Evolutionary conservation across 257 asterid genomes (phyloP), one percentile per base, ranked within the genome.

Genomic region (Solanum rostratum): DNA sequence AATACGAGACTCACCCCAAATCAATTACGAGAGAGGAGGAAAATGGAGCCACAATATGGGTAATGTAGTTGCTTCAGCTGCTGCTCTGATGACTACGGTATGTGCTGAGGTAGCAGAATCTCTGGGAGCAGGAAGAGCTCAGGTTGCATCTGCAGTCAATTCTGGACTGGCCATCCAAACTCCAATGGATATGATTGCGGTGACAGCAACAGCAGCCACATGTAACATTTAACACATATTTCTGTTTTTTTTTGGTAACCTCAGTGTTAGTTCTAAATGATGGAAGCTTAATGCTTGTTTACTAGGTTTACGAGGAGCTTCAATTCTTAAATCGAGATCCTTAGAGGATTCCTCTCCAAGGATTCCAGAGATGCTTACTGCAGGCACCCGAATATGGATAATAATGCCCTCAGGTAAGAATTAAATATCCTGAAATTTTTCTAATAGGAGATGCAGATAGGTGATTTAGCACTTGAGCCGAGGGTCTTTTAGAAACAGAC

Each of bases 31-130:
- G 4, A 84, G 43, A 27, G 30, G 74, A 57, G 90, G 84, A 30
- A 86, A 63, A 71, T 39, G 79, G 30, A 83, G 85, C 84, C 84
- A 86, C 60, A 89, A 76, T 65, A 90, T 88, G 90, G 90, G 87
- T 22, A 79, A 70, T 20, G 92, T 85, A 24, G 86, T 91, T 39
- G 90, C 94, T 80, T 88, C 94, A 52, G 94, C 97, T 78, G 95
- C 94, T 80, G 91, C 94, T 45, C 84, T 93, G 60, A 79, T 93
- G 69, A 91, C 94, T 65, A 86, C 90, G 39, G 94, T 90, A 57
- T 93, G 94, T 82, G 95, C 94, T 7, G 95, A 92, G 90, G 92
- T 90, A 80, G 97, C 97, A 84, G 94, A 90, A 85, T 86, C 89
- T 12, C 85, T 91, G 0, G 95, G 95, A 24, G 97, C 97, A 84